Evolutionary conservation across 1,284 basidiomycete species (phyloP), one percentile per base, ranked within the genome.

Genomic region (Volvariella surrecta): DNA sequence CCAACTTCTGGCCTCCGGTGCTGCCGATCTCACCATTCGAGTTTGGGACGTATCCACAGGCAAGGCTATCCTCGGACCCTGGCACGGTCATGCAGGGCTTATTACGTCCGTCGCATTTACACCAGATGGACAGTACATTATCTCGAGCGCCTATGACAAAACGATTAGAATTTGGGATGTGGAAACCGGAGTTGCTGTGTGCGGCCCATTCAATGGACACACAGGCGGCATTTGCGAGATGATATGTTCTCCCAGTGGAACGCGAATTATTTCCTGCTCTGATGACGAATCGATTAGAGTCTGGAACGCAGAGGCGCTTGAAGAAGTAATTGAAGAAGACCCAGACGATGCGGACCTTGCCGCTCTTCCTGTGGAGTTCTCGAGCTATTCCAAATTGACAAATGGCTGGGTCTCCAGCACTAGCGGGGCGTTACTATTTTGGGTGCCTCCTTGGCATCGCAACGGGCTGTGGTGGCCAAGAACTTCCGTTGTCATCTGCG

Each of bases 261-360:
- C 91, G 60, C 82, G 79, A 57, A 76, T 95, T 3, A 70, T 94
- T 11, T 91, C 89, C 1, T 88, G 85, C 1, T 87, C 87, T 3
- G 91, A 95, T 60, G 91, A 95, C 70, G 89, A 92, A 64, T 90
- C 89, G 6, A 78, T 94, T 54, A 78, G 88, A 8, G 73, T 92
- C 11, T 95, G 91, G 91, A 91, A 95, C 34, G 34, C 34, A 35
- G 24, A 28, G 24, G 24, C 6, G 6, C 24, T 28, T 28, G 24
- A 28, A 28, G 24, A 11, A n/a, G n/a, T n/a, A 28, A 28, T 28
- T 28, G 24, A 28, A 11, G 24, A 28, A 6, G 24, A 28, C 24
- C 24, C 24, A 28, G 24, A 6, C 24, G 24, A 28, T 28, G 24
- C 11, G 6, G 24, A 28, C 24, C 24, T 11, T 11, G 24, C 24